phyloP scores from a whole-genome alignment of 371 early-diverging fungal genomes.

The Mucor sp. region DNA sequence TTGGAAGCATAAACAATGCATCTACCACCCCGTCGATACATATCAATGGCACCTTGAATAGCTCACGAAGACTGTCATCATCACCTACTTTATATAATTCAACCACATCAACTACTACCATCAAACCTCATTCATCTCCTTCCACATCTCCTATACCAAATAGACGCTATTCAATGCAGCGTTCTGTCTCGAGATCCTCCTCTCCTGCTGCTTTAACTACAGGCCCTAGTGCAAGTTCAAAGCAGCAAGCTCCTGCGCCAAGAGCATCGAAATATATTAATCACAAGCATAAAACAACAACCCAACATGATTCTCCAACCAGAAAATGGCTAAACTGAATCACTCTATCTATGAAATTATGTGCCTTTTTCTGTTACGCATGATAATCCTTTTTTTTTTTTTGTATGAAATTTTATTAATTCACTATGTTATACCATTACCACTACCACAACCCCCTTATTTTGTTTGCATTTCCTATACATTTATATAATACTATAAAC shows the following conservation, averaged over 20 bases:
- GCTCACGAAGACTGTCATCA: neutral
- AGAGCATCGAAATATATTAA: constrained; percentile 2
- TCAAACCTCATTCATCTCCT: constrained; percentile 6
- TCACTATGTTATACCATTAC: neutral
- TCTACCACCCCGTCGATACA: neutral
- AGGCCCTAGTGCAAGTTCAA: neutral
- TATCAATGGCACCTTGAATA: neutral
- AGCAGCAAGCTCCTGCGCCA: neutral
- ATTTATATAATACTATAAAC: neutral
- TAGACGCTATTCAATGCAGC: constrained; percentile 18
- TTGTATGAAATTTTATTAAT: constrained; percentile 3
- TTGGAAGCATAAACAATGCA: constrained; percentile 10
- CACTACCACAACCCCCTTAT: neutral
- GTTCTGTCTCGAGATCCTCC: constrained; percentile 18
- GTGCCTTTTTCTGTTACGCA: neutral
- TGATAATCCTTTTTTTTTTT: constrained; percentile 3
- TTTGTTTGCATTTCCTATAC: neutral
- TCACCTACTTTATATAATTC: constrained; percentile 2
- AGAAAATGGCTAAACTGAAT: constrained; percentile 23
- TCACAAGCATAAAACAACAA: constrained; percentile 1
- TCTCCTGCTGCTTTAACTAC: neutral
- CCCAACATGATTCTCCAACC: neutral
- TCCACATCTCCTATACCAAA: constrained; percentile 25
- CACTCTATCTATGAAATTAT: neutral
- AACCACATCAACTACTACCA: neutral